Conservation (phyloP, 2,329 filamentous ascomycete genomes). For the Calonectria pteridis region DNA sequence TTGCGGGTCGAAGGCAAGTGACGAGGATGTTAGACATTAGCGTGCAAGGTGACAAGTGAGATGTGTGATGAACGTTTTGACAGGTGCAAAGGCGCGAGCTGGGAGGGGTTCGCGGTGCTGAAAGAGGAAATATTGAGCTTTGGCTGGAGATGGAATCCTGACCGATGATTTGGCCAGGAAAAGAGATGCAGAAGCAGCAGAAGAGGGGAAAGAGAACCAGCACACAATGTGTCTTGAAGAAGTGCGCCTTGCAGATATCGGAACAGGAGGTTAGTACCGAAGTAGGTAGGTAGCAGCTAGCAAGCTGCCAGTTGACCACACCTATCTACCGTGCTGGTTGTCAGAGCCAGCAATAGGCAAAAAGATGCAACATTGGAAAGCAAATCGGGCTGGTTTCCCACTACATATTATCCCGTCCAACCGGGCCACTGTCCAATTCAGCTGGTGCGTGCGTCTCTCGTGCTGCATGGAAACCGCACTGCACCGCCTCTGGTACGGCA, state of each 20-base stretch:
- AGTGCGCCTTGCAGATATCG: background rate
- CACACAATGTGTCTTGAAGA: background rate
- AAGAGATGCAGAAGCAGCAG: background rate
- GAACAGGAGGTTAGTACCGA: background rate
- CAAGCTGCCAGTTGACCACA: background rate
- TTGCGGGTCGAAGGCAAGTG: constrained; percentile 23
- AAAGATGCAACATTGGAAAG: background rate
- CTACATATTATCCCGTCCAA: constrained; percentile 19
- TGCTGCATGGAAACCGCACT: constrained; percentile 16
- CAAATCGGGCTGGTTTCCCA: constrained; percentile 6
- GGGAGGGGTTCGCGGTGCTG: background rate
- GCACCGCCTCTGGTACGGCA: constrained; percentile 14
- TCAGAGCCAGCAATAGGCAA: background rate
- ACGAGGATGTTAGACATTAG: constrained; percentile 23
- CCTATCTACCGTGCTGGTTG: constrained; percentile 4
- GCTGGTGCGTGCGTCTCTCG: constrained; percentile 25
- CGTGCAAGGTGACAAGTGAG: constrained; percentile 6
- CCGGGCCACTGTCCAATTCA: constrained; percentile 15
- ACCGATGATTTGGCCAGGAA: background rate
- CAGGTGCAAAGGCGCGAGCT: background rate
- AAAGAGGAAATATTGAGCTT: background rate
- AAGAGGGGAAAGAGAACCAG: background rate
- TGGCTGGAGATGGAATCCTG: constrained; percentile 6
- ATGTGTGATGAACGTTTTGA: constrained; percentile 8
- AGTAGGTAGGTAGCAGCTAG: background rate